Evolutionary conservation across 495 filamentous ascomycete genomes (phyloP).

Genomic region (Podospora australis): DNA sequence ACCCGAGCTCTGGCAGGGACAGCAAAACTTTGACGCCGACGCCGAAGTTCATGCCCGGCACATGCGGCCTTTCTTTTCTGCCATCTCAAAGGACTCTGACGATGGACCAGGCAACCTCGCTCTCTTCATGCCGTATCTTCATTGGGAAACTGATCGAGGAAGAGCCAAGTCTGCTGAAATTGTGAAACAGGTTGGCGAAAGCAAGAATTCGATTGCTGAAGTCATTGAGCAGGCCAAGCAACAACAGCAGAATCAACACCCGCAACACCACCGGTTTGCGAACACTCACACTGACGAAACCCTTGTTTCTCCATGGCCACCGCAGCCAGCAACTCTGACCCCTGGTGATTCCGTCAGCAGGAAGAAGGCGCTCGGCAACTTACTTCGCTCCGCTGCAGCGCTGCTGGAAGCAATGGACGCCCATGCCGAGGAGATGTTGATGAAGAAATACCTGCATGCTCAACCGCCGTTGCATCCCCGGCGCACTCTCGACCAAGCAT

Average conservation of each 20-base stretch:
- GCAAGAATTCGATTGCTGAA: constrained; percentile 13
- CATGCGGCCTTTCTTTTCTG: constrained; percentile 26
- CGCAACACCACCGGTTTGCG: too few species aligned
- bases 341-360: not conserved
- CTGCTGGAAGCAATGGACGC: constrained; percentile 23
- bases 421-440: constrained; percentile 50
- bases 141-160: constrained; percentile 29
- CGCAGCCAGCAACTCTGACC: not conserved
- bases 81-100: constrained; percentile 9
- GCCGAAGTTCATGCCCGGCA: constrained; percentile 23
- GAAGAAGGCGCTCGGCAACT: constrained; percentile 11
- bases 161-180: constrained; percentile 17
- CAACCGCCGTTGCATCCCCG: constrained; percentile 56
- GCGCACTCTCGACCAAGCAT: constrained; percentile 60
- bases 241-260: constrained; percentile 5
- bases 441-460: constrained; percentile 50
- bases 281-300: constrained; percentile 12
- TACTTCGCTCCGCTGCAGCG: constrained; percentile 16
- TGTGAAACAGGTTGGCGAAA: constrained; percentile 15
- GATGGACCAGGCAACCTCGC: constrained; percentile 14
- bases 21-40: constrained; percentile 20
- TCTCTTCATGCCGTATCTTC: constrained; percentile 30
- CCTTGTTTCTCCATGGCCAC: not conserved
- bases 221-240: constrained; percentile 15
- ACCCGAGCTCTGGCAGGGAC: constrained; percentile 29